Percentiles rank a stretch among this genome's conserved stretches.
phyloP scores from a whole-genome alignment of 352 stramenopile genomes.

The Globisporangium carolinianum region DNA sequence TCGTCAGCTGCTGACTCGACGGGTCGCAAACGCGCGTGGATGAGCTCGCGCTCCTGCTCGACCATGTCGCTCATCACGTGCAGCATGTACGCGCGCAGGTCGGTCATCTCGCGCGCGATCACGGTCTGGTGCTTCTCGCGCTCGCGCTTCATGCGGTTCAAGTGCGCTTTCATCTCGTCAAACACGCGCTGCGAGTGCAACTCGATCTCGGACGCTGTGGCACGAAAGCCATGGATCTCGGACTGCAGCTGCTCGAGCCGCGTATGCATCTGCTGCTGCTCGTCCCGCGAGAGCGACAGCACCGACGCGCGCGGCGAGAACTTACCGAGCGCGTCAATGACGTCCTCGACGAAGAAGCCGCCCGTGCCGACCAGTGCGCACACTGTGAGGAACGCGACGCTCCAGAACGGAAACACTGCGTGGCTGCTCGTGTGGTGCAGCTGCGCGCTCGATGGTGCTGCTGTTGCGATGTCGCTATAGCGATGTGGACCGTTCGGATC shows the following conservation, averaged over 20 bases:
- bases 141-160: conserved; percentile 39
- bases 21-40: conserved; percentile 29
- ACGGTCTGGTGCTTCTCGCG: conserved; percentile 51
- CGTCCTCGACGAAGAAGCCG: conserved; percentile 52
- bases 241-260: conserved; percentile 43
- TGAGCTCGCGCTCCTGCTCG: conserved; percentile 40
- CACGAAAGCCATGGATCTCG: conserved; percentile 40
- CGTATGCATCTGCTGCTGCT: conserved; percentile 39
- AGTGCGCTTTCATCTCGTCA: conserved; percentile 33
- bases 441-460: not conserved
- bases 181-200: conserved; percentile 46
- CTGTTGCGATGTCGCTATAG: not conserved
- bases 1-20: conserved; percentile 17
- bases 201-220: conserved; percentile 43
- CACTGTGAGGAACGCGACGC: conserved; percentile 26
- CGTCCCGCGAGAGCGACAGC: conserved; percentile 21
- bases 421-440: not conserved
- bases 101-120: conserved; percentile 60
- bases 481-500: not conserved
- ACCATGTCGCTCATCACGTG: conserved; percentile 46
- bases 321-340: conserved; percentile 25
- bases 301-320: conserved; percentile 21
- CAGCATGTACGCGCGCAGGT: conserved; percentile 42
- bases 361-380: conserved; percentile 35
- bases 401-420: conserved; percentile 32